Percentiles rank a stretch among this genome's conserved stretches.
These are phyloP conservation scores for Blastocladiella britannica DNA, from an alignment of 192 early-diverging fungal species.

Conservation along the genomic window DNA sequence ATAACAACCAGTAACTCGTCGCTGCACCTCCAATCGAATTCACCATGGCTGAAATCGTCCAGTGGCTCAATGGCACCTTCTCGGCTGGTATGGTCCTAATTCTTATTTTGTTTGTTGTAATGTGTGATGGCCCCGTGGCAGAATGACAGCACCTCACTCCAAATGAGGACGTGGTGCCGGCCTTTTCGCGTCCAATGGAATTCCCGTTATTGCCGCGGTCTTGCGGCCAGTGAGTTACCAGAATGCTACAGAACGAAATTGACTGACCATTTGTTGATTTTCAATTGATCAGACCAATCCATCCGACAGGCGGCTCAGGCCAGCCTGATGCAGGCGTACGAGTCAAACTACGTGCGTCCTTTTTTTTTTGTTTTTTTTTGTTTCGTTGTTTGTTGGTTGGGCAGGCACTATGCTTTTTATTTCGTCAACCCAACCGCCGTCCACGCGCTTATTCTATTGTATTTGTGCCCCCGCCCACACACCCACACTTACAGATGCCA, in stretches of 20 bases:
- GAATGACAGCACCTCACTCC: not conserved
- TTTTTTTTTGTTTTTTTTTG: no score
- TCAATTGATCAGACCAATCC: not conserved
- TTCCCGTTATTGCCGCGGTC: not conserved
- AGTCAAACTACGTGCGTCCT: constrained; percentile 2
- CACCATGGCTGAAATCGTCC: no score
- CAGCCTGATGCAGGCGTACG: not conserved
- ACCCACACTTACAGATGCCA: not conserved
- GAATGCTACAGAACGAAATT: not conserved
- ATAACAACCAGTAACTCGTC: no score
- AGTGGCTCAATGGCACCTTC: not conserved
- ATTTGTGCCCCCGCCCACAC: not conserved
- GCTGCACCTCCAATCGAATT: no score
- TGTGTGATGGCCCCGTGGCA: not conserved
- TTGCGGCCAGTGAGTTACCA: not conserved
- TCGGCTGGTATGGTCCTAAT: not conserved
- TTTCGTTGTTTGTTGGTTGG: no score
- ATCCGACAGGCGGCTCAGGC: not conserved
- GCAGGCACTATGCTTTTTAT: no score
- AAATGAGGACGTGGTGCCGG: not conserved
- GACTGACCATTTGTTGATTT: not conserved
- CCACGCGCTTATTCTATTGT: not conserved
- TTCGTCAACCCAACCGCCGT: no score
- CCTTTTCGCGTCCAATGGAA: not conserved
- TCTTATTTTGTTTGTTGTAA: not conserved